Evolutionary conservation across 208 protist genomes (phyloP), one percentile per base, ranked within the genome.

Genomic region (Acanthamoeba castellanii): DNA sequence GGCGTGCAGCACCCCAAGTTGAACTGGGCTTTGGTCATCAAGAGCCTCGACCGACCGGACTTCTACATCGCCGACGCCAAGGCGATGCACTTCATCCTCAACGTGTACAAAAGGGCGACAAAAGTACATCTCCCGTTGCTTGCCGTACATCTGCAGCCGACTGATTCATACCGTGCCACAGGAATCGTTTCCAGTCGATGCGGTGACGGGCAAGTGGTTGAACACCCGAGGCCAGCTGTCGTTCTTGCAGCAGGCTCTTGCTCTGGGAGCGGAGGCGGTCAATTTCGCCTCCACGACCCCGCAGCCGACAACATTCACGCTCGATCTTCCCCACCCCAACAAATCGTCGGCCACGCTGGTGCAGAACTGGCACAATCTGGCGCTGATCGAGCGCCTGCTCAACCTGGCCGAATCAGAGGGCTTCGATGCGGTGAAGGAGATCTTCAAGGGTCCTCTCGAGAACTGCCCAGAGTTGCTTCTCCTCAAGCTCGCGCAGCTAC

Each of bases 391-490:
- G 85, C 92, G 94, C 14, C 92, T 98, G 3, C 85, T 97, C 13
- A 68, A 88, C n/a, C 92, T 98, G 18, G 93, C 95, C 27, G 97
- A 97, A 16, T 64, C 30, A 18, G 95, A 97, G 16, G 85, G 96
- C 70, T 95, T 94, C 66, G 34, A 37, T 7, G 64, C 30, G 13
- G 87, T 96, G 18, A 84, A 66, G 70, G 68, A 94, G 11, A 37
- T 98, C 45, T 98, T 98, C 85, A 92, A 97, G 27, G 64, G 27
- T 32, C 97, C 97, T 22, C 64, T 97, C 7, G 96, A 96, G 84
- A 47, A 92, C 27, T 98, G 96, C 92, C 96, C 97, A 20, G 98
- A 98, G 14, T 45, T 98, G 47, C 89, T 98, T 42, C 55, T 97
- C 9, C 50, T 96, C 50, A 89, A 66, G 50, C 50, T 98, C 25